Percentiles rank a stretch among this genome's conserved stretches.
Evolutionary conservation across 2,329 filamentous ascomycete species (phyloP).

Genomic region (Aciculosporium take): DNA sequence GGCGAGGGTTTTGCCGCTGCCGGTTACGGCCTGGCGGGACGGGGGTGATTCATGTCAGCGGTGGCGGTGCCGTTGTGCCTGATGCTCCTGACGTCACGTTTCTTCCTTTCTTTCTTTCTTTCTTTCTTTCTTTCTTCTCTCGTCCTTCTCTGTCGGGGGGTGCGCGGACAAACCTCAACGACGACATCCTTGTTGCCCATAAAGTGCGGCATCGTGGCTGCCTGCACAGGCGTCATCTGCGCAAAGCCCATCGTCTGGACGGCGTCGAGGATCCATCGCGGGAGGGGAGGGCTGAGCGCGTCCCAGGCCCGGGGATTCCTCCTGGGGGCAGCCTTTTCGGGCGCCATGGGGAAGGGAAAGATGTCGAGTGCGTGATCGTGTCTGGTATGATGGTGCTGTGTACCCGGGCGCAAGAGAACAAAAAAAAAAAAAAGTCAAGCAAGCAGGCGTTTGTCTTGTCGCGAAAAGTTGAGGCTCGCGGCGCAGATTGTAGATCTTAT

Average conservation of each 20-base stretch:
- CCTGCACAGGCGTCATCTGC: constrained; percentile 89
- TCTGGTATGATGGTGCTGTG: too few relatives aligned
- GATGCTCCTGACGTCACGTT: too few relatives aligned
- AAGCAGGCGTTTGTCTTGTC: too few relatives aligned
- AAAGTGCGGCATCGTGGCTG: constrained; percentile 77
- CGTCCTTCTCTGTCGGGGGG: too few relatives aligned
- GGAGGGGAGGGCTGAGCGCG: constrained; percentile 23
- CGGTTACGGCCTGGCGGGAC: constrained; percentile 72
- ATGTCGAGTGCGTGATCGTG: background rate
- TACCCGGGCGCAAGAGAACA: background rate
- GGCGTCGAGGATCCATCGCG: constrained; percentile 69
- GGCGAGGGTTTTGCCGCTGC: constrained; percentile 78
- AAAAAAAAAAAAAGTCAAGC: too few relatives aligned
- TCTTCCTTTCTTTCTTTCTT: too few relatives aligned
- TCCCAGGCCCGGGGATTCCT: constrained; percentile 34
- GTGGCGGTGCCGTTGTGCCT: too few relatives aligned
- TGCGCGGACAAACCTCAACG: too few relatives aligned
- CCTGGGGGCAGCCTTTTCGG: constrained; percentile 22
- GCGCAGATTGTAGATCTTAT: constrained; percentile 18
- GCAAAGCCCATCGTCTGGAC: constrained; percentile 72
- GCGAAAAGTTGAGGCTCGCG: constrained; percentile 7
- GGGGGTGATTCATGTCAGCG: background rate
- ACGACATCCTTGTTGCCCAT: constrained; percentile 85
- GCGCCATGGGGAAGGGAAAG: too few relatives aligned
- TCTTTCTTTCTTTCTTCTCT: too few relatives aligned